Evolutionary conservation across 2,329 filamentous ascomycete genomes (phyloP).

Genomic region (Aspergillus chevalieri): DNA sequence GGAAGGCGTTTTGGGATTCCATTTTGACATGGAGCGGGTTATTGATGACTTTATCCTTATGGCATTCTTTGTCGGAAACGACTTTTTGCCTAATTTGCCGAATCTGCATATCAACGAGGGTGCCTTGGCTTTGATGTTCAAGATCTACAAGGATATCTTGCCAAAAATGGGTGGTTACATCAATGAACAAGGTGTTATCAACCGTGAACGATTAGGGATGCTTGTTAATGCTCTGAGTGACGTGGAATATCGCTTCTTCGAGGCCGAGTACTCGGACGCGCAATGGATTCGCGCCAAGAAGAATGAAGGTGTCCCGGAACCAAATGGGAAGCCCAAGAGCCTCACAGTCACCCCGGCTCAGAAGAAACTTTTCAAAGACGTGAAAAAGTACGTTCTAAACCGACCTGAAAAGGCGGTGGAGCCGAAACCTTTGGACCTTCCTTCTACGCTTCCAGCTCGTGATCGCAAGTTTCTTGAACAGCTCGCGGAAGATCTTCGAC

Average conservation of each 20-base stretch:
- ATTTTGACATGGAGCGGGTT: constrained; percentile 88
- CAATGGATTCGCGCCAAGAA: constrained; percentile 89
- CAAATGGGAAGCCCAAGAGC: constrained; percentile 50
- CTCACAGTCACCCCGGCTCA: constrained; percentile 74
- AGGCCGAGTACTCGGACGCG: constrained; percentile 79
- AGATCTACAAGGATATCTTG: constrained; percentile 85
- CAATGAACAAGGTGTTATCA: constrained; percentile 90
- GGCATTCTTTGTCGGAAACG: constrained; percentile 98
- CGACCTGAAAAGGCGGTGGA: constrained; percentile 49
- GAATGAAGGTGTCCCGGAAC: constrained; percentile 59
- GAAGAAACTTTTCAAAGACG: constrained; percentile 70
- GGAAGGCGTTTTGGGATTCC: constrained; percentile 64
- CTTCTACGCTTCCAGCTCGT: constrained; percentile 65
- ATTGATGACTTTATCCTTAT: constrained; percentile 99
- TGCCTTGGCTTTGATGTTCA: constrained; percentile 93
- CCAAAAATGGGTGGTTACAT: constrained; percentile 89
- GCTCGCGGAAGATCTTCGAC: constrained; percentile 62
- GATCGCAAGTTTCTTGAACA: constrained; percentile 93
- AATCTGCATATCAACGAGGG: constrained; percentile 98
- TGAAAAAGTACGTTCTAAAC: constrained; percentile 76
- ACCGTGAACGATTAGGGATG: constrained; percentile 69
- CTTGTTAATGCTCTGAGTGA: constrained; percentile 79
- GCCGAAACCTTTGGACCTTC: constrained; percentile 61
- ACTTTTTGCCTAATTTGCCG: constrained; percentile 95
- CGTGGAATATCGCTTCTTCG: constrained; percentile 88